Evolutionary conservation across 805 yeast species (phyloP), one percentile per base, ranked within the genome.

Genomic region (Lipomyces orientalis): DNA sequence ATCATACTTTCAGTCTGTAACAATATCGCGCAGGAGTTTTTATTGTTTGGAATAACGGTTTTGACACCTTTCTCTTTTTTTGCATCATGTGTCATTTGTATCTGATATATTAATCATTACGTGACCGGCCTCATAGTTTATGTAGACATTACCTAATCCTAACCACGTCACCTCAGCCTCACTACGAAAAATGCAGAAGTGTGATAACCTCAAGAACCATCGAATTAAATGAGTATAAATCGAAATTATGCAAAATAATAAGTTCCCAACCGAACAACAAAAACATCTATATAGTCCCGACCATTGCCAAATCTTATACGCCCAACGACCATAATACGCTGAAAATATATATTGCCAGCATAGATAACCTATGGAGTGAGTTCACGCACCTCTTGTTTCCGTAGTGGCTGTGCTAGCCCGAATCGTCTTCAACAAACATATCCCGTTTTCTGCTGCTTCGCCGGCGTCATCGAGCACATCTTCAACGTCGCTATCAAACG

Each of bases 381-480:
- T 1, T 16, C 49, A 43, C 14, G 7, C 2, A 16, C 14, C n/a
- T 16, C 22, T 19, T 19, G 49, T 43, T 3, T n/a, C n/a, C 49
- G 49, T 9, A 12, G 43, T 8, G 9, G 49, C n/a, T 14, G n/a
- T 43, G 49, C 7, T n/a, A 19, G 6, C n/a, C n/a, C 22, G 49
- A 43, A 22, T 14, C 22, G 49, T 43, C 6, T 43, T 16, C 49
- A 43, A 43, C n/a, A 25, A 16, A 22, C 58, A 61, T 33, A 61
- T 61, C 12, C 64, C 64, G 35, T 61, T 61, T 37, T 61, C 64
- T 16, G 64, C 64, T 4, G 58, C 64, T 29, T 61, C 64, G 14
- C 34, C 51, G 16, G 25, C 52, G 35, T 54, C 58, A 14, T 39
- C 54, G 16, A 39, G 19, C 12, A 31, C 31, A 10, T 49, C 46